Conservation (phyloP, 805 yeast genomes). For the Priceomyces medius region DNA sequence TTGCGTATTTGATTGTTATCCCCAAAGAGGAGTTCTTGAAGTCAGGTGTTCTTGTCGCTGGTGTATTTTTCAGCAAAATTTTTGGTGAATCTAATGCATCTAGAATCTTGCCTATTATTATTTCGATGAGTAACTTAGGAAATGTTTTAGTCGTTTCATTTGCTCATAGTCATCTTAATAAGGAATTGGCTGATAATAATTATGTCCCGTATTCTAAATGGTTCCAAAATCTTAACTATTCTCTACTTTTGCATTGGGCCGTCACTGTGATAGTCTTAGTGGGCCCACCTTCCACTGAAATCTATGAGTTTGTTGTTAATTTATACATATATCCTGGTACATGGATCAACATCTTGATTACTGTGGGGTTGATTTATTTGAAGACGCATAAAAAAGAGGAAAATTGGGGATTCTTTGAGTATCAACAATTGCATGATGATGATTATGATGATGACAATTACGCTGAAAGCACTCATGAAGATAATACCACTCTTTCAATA, state of each 20-base stretch:
- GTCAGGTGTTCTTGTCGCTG: conserved; percentile 66
- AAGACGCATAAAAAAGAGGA: conserved; percentile 40
- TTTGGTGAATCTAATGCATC: conserved; percentile 55
- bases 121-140: conserved; percentile 63
- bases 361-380: conserved; percentile 53
- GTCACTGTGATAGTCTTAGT: conserved; percentile 53
- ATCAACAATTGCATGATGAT: background rate
- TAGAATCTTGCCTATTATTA: conserved; percentile 51
- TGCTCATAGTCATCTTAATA: conserved; percentile 59
- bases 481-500: background rate
- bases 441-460: background rate
- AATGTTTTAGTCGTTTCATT: conserved; percentile 64
- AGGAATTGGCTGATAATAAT: conserved; percentile 53
- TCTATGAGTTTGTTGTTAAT: conserved; percentile 62
- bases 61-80: conserved; percentile 54
- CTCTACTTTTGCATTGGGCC: conserved; percentile 54
- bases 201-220: conserved; percentile 49
- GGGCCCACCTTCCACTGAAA: conserved; percentile 62
- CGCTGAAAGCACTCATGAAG: background rate
- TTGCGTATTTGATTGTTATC: conserved; percentile 58
- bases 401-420: conserved; percentile 34
- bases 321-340: conserved; percentile 65
- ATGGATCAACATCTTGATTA: conserved; percentile 52
- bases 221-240: conserved; percentile 45
- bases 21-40: conserved; percentile 45